Conservation (phyloP, 352 stramenopile species). For the Globisporangium paroecandrum region DNA sequence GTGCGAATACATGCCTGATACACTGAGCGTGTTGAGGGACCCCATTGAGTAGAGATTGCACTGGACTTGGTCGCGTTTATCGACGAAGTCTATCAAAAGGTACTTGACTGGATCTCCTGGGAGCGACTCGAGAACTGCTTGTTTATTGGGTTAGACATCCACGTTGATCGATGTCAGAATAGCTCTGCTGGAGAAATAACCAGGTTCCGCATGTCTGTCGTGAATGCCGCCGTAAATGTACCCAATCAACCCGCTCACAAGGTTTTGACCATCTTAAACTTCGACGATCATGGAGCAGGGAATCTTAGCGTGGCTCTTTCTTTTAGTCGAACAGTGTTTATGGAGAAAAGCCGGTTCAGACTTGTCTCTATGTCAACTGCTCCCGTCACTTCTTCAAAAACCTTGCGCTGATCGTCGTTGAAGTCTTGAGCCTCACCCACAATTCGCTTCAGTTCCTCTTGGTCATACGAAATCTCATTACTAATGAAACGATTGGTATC, state of each 20-base stretch:
- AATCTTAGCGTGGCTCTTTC: neutral
- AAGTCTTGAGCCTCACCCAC: neutral
- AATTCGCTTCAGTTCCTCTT: neutral
- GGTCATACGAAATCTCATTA: neutral
- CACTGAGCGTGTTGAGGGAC: constrained; percentile 10
- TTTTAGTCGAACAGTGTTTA: neutral
- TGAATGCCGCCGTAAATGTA: too few species aligned
- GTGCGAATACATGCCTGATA: constrained; percentile 28
- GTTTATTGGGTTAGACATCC: too few species aligned
- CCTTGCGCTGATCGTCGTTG: neutral
- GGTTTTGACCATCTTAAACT: neutral
- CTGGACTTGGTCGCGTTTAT: neutral
- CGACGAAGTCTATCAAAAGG: neutral
- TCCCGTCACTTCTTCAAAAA: neutral
- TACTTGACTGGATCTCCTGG: neutral
- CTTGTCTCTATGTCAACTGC: neutral
- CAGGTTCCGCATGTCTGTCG: too few species aligned
- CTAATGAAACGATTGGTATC: neutral
- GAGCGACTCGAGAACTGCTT: too few species aligned
- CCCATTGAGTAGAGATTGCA: too few species aligned
- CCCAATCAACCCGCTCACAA: too few species aligned
- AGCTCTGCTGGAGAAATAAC: too few species aligned
- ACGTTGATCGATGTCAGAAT: too few species aligned
- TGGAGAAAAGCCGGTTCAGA: neutral
- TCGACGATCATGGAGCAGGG: neutral